Conservation (phyloP, 345 rosid species). For the Acer yangbiense region DNA sequence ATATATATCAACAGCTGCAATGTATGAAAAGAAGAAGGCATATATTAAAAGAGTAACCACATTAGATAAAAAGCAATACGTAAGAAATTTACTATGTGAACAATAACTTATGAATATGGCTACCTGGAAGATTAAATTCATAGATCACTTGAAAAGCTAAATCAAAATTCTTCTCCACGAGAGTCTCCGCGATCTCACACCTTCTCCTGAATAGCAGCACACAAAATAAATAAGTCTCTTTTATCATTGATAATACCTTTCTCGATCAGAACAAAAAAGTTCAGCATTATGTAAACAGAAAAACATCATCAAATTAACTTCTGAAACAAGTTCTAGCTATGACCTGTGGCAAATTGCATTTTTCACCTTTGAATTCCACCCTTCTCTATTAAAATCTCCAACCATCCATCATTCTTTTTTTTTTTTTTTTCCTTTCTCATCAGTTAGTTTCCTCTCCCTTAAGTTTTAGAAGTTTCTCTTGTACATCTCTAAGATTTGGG, state of each 20-base stretch:
- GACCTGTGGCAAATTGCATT: neutral
- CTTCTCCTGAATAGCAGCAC: slow-evolving; percentile 72
- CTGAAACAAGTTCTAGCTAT: neutral
- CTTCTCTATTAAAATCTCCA: neutral
- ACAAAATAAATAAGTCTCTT: slow-evolving; percentile 21
- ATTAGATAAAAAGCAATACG: slow-evolving; percentile 12
- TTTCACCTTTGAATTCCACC: neutral
- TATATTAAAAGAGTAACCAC: slow-evolving; percentile 3
- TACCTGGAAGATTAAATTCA: slow-evolving; percentile 91
- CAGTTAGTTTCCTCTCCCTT: slow-evolving; percentile 5
- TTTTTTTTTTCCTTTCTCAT: neutral
- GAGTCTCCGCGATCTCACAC: slow-evolving; percentile 81
- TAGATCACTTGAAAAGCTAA: slow-evolving; percentile 89
- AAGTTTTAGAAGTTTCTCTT: neutral
- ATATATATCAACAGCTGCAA: slow-evolving; percentile 91
- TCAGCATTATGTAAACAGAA: neutral
- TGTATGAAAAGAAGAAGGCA: slow-evolving; percentile 20
- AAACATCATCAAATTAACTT: neutral
- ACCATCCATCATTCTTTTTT: neutral
- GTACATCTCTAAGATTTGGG: neutral
- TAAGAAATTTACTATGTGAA: slow-evolving; percentile 1
- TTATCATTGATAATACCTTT: neutral
- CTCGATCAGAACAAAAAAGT: neutral
- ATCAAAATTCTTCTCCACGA: slow-evolving; percentile 91
- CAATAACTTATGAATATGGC: slow-evolving; percentile 4